Base-by-base conservation (phyloP, 202 grass and related monocot genomes). In the Setaria italica region DNA sequence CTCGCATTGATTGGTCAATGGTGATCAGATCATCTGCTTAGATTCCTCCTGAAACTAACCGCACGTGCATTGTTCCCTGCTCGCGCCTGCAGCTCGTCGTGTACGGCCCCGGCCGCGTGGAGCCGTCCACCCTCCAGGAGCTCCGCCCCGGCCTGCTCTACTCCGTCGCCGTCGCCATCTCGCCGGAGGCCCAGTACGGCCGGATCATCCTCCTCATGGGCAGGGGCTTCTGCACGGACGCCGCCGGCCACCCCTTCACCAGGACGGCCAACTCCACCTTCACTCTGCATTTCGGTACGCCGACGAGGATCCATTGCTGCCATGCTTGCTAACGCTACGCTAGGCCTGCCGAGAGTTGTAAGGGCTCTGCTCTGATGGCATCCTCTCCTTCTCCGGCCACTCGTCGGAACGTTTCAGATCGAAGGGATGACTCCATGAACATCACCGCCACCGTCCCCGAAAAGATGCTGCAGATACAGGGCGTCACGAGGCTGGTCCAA, bases 261-360 rank as follows among this genome's bases (percentile, higher is more conserved):
- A 78, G 96, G 81, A 91, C 91, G n/a, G 60, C 86, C 85, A 95
- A 99, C 85, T 99, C 96, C 1, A 96, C 72, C 10, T 92, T 91
- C 82, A 91, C 84, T 39, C 62, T 99, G 32, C 96, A 47, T 14
- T 99, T 94, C 80, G 96, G 96, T 99, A 88, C 25, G 73, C 46
- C n/a, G 58, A 9, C 9, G n/a, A 29, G 7, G 8, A 59, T 1
- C 2, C 56, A 11, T 21, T 59, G 19, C 7, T 48, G 46, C 10
- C 46, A 25, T 25, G 25, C 25, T 25, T 25, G 25, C 25, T 25
- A 25, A 25, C 11, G 46, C 46, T 11, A 48, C 11, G 46, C 46
- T 48, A 47, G 45, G 45, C 45, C 45, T 50, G 12, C 48, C 15
- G 48, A 11, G 12, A 50, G 48, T 50, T 50, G 13, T 14, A 14